Conservation (phyloP, 2,329 filamentous ascomycete species). For the Aspergillus arachidicola region DNA sequence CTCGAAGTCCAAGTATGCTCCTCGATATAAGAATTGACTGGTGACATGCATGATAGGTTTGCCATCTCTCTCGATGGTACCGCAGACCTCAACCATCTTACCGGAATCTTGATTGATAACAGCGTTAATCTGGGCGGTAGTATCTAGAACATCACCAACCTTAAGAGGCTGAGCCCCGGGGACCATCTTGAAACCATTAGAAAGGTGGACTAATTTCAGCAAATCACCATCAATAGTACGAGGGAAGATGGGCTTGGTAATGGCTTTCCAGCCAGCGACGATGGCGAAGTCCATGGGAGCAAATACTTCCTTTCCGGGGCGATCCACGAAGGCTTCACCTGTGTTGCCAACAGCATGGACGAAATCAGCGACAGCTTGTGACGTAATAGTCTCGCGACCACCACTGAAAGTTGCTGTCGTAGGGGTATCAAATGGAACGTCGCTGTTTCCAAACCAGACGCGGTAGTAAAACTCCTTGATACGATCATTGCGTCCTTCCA, state of each 20-base stretch:
- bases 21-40: constrained; percentile 96
- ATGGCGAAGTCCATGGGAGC: constrained; percentile 99
- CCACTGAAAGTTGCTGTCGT: constrained; percentile 90
- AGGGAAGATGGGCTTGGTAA: constrained; percentile 98
- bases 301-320: constrained; percentile 88
- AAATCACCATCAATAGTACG: constrained; percentile 94
- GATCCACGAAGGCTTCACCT: constrained; percentile 94
- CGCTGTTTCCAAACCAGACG: constrained; percentile 91
- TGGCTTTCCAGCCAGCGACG: constrained; percentile 98
- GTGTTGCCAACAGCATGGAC: constrained; percentile 99
- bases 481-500: constrained; percentile 92
- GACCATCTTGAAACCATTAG: constrained; percentile 97
- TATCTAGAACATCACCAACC: constrained; percentile 90
- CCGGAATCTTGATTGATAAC: constrained; percentile 98
- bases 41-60: constrained; percentile 96
- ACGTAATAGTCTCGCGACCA: constrained; percentile 81
- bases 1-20: constrained; percentile 87
- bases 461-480: constrained; percentile 99
- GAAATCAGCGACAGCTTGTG: constrained; percentile 95
- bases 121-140: constrained; percentile 93
- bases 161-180: constrained; percentile 92
- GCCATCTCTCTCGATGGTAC: constrained; percentile 84
- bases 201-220: constrained; percentile 92
- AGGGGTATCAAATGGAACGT: constrained; percentile 78
- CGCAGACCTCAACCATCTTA: constrained; percentile 99